phyloP scores from a whole-genome alignment of 176 grass and related monocot species.

The Hyparrhenia diplandra region DNA sequence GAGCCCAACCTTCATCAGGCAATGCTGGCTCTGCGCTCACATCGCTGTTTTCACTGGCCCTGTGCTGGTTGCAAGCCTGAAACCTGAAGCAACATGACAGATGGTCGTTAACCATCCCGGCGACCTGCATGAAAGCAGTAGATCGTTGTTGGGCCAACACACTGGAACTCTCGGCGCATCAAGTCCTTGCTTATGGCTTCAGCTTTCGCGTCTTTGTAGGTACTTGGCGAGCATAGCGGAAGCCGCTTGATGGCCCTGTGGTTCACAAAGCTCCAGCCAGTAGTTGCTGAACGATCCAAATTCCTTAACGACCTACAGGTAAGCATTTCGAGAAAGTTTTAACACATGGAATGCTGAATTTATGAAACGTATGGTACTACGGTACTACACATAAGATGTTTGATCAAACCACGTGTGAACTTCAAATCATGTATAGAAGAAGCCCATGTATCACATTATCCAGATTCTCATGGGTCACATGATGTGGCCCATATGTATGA shows the following conservation, averaged over 20 bases:
- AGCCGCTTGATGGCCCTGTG: slow-evolving; percentile 34
- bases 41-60: too few species aligned
- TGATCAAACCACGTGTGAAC: not conserved
- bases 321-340: not conserved
- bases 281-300: slow-evolving; percentile 65
- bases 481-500: not conserved
- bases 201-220: slow-evolving; percentile 58
- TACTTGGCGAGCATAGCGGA: slow-evolving; percentile 46
- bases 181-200: slow-evolving; percentile 64
- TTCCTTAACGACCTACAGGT: slow-evolving; percentile 38
- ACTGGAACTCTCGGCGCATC: slow-evolving; percentile 62
- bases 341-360: not conserved
- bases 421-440: not conserved
- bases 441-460: not conserved
- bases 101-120: slow-evolving; percentile 59
- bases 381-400: not conserved
- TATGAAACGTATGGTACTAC: not conserved
- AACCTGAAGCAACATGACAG: slow-evolving; percentile 52
- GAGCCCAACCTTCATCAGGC: not conserved
- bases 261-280: slow-evolving; percentile 64
- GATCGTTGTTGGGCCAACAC: slow-evolving; percentile 54
- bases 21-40: not conserved
- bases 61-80: slow-evolving; percentile 33
- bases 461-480: not conserved
- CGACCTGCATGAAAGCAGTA: slow-evolving; percentile 70